Base-by-base conservation (phyloP, 176 grass and related monocot genomes). In the Triticum turgidum region DNA sequence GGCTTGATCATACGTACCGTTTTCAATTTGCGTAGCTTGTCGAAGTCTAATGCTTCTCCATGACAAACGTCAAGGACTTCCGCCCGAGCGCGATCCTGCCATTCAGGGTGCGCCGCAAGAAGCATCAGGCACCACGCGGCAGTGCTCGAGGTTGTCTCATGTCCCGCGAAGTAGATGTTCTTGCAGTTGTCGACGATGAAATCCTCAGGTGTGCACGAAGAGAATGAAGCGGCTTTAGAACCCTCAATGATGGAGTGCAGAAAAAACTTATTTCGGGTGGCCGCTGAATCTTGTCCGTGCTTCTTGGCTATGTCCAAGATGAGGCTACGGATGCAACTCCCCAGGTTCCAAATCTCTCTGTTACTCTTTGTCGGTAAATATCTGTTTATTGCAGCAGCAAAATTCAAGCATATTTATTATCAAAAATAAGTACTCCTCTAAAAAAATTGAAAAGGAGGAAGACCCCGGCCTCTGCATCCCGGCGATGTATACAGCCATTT, bases 181-280 rank as follows among this genome's bases (percentile, higher is more conserved):
- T 95, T 95, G 88, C 96, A 98, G 69, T 98, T 98, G 81, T 95
- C 93, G 5, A 95, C 83, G 1, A 95, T 93, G 56, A 98, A 92
- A 44, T 84, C 87, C 29, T 93, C 89, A 1, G 72, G 6, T 0
- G 73, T 83, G 13, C 61, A 29, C 11, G 87, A 77, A 44, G 27
- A 15, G 11, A 80, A 47, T 25, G 87, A 44, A 2, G 29, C 42
- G 6, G 79, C 9, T 44, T 74, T 73, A 25, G 93, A 79, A 65
- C 93, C 93, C 72, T 95, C 80, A 20, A 98, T 80, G 38, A 98
- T 89, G 44, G 91, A 81, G 25, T 93, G 87, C 41, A 98, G 91
- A 47, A 98, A 78, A 83, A 86, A 82, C 22, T 85, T 90, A 1
- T 35, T 75, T 0, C 21, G 44, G 10, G 77, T 81, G 18, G 45